A percentile compares a stretch with the other conserved stretches of the same genome.
These are phyloP conservation scores for Acacia crassicarpa DNA, from an alignment of 306 rosid genomes.

Conservation along the genomic window DNA sequence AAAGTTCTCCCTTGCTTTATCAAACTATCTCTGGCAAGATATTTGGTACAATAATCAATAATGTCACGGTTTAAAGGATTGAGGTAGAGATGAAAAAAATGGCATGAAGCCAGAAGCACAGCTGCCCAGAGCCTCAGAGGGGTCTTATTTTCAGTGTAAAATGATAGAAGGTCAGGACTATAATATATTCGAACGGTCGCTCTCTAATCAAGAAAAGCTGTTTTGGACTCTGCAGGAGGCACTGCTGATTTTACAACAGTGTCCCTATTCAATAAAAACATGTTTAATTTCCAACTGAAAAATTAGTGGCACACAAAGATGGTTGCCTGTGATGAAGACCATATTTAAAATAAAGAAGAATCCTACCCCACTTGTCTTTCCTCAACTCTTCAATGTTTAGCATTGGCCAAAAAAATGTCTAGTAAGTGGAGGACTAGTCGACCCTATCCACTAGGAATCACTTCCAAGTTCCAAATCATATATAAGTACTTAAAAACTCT, in stretches of 20 bases:
- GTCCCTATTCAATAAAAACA: neutral
- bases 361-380: constrained; percentile 23
- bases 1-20: constrained; percentile 37
- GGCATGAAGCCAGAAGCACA: constrained; percentile 42
- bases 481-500: constrained; percentile 17
- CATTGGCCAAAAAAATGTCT: constrained; percentile 18
- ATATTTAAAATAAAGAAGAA: constrained; percentile 9
- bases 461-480: constrained; percentile 43
- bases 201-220: constrained; percentile 36
- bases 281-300: constrained; percentile 5
- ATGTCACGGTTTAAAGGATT: constrained; percentile 33
- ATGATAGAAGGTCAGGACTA: constrained; percentile 42
- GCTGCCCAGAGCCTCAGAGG: constrained; percentile 41
- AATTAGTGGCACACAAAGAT: constrained; percentile 12
- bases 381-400: constrained; percentile 25
- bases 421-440: constrained; percentile 37
- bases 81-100: constrained; percentile 33
- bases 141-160: constrained; percentile 61
- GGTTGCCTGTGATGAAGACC: neutral
- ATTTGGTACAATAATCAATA: constrained; percentile 41
- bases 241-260: constrained; percentile 29
- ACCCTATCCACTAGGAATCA: constrained; percentile 31
- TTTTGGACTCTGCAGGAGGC: constrained; percentile 15
- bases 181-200: constrained; percentile 38
- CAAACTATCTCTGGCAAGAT: constrained; percentile 36